These are phyloP conservation scores for Sclerotinia trifoliorum DNA, from an alignment of 2,329 filamentous ascomycete species.

Conservation along the genomic window DNA sequence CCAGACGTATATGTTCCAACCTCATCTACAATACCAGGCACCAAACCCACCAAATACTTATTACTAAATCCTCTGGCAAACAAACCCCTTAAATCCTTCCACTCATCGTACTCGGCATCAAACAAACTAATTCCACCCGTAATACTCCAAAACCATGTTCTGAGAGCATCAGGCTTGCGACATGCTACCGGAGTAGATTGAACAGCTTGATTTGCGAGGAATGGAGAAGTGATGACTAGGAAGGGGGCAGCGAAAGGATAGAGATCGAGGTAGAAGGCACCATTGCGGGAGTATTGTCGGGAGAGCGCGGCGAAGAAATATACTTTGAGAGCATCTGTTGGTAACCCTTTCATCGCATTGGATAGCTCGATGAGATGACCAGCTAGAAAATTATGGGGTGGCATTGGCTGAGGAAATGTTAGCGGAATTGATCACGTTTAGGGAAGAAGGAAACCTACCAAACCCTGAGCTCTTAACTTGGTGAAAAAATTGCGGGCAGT, in stretches of 20 bases:
- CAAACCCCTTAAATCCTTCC: slow-evolving; percentile 30
- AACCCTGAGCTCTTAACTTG: neutral
- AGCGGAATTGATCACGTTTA: neutral
- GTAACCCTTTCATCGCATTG: slow-evolving; percentile 19
- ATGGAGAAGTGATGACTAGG: slow-evolving; percentile 28
- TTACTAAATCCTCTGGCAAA: slow-evolving; percentile 34
- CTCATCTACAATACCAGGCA: slow-evolving; percentile 29
- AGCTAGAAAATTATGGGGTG: slow-evolving; percentile 23
- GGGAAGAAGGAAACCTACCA: neutral
- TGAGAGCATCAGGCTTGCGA: slow-evolving; percentile 26
- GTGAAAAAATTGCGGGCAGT: slow-evolving; percentile 1
- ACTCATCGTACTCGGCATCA: slow-evolving; percentile 28
- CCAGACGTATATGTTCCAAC: slow-evolving; percentile 8
- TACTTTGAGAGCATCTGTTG: slow-evolving; percentile 26
- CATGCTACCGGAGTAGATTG: slow-evolving; percentile 24
- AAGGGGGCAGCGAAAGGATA: slow-evolving; percentile 31
- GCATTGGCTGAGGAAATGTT: slow-evolving; percentile 26
- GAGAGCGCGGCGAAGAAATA: slow-evolving; percentile 26
- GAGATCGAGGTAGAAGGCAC: slow-evolving; percentile 31
- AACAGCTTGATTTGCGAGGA: slow-evolving; percentile 28
- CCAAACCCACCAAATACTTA: slow-evolving; percentile 26
- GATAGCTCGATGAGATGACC: slow-evolving; percentile 28
- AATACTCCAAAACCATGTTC: slow-evolving; percentile 27
- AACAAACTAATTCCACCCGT: slow-evolving; percentile 27
- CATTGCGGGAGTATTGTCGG: slow-evolving; percentile 25